phyloP scores from a whole-genome alignment of 805 yeast genomes.

The Scheffersomyces amazonensis region DNA sequence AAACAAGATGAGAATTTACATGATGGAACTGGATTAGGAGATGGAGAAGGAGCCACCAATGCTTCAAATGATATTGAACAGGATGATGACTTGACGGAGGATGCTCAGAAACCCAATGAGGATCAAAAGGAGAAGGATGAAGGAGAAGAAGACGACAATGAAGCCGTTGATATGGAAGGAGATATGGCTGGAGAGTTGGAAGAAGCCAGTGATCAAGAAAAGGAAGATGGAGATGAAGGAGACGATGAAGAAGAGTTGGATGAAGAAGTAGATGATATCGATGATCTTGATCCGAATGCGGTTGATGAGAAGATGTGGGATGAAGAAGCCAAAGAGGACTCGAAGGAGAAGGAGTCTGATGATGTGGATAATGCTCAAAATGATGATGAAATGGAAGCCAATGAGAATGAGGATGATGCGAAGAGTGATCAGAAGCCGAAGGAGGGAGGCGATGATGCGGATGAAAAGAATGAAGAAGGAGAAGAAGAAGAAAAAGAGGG shows the following conservation, averaged over 20 bases:
- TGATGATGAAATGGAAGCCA: conserved; percentile 50
- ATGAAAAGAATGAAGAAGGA: conserved; percentile 35
- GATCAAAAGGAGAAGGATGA: conserved; percentile 61
- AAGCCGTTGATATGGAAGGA: conserved; percentile 92
- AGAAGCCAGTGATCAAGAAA: conserved; percentile 69
- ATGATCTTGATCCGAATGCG: conserved; percentile 90
- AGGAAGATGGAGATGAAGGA: conserved; percentile 52
- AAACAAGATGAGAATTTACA: conserved; percentile 60
- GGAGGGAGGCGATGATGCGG: conserved; percentile 32
- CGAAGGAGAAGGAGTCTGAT: conserved; percentile 82
- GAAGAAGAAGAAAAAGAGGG: conserved; percentile 43
- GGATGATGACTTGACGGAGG: conserved; percentile 84
- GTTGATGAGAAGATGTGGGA: conserved; percentile 98
- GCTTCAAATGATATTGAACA: conserved; percentile 84
- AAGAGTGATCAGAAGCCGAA: conserved; percentile 28
- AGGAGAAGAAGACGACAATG: conserved; percentile 70
- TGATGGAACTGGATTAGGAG: conserved; percentile 91
- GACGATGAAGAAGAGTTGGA: conserved; percentile 61
- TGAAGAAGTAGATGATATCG: conserved; percentile 85
- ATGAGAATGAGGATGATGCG: conserved; percentile 40
- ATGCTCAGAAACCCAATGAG: conserved; percentile 73
- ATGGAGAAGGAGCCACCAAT: conserved; percentile 84
- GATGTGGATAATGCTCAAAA: conserved; percentile 49
- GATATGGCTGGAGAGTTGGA: conserved; percentile 95
- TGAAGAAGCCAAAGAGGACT: conserved; percentile 75